Evolutionary conservation across 345 rosid species (phyloP).

Genomic region (Aegle marmelos): DNA sequence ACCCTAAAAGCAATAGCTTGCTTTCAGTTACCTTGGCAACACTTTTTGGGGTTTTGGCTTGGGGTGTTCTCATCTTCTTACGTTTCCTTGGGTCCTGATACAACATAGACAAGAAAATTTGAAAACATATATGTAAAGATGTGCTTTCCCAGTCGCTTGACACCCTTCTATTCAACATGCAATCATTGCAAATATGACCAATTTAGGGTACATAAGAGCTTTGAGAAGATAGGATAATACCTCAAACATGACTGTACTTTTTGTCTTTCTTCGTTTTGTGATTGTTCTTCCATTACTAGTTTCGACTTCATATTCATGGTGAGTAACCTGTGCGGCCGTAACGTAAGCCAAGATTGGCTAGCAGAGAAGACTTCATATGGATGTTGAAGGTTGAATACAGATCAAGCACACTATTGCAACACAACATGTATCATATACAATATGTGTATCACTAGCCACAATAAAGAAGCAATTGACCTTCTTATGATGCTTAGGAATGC

Average conservation of each 20-base stretch:
- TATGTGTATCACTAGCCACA: background rate
- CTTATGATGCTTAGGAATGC: constrained; percentile 64
- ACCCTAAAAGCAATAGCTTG: background rate
- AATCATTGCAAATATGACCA: background rate
- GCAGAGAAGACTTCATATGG: constrained; percentile 1
- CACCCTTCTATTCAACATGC: background rate
- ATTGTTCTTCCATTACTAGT: constrained; percentile 55
- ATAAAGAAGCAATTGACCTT: constrained; percentile 40
- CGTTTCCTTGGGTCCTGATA: constrained; percentile 62
- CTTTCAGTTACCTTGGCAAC: constrained; percentile 46
- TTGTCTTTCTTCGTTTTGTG: constrained; percentile 68
- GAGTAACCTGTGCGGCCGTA: constrained; percentile 53
- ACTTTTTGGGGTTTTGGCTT: constrained; percentile 44
- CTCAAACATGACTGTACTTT: constrained; percentile 72
- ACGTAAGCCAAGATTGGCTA: background rate
- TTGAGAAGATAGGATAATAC: constrained; percentile 27
- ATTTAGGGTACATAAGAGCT: background rate
- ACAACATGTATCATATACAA: background rate
- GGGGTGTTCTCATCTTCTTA: constrained; percentile 50
- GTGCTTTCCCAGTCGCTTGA: background rate
- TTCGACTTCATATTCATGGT: constrained; percentile 74
- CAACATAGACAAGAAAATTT: constrained; percentile 15
- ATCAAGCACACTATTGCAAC: background rate
- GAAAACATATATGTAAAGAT: constrained; percentile 1
- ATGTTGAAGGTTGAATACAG: background rate